These are phyloP conservation scores for Mortierella sp. DNA, from an alignment of 371 early-diverging fungal species.

Conservation along the genomic window DNA sequence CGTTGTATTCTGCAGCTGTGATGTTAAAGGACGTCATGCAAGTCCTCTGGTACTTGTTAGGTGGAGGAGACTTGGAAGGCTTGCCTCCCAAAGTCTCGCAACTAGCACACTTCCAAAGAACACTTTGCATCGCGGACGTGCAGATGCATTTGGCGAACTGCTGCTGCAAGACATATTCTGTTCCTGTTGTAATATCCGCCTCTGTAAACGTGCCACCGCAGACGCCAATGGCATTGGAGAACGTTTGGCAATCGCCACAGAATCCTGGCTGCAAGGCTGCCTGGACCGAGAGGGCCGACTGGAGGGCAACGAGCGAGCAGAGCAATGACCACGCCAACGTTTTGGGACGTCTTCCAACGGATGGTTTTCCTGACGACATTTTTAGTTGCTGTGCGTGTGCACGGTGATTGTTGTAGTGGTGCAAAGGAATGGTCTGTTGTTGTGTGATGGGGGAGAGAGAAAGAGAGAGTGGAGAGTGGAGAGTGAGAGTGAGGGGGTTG, in stretches of 20 bases:
- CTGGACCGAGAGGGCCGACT: slow-evolving; percentile 15
- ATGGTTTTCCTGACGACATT: background rate
- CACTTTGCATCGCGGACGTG: slow-evolving; percentile 25
- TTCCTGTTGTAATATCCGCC: slow-evolving; percentile 22
- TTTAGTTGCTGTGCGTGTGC: background rate
- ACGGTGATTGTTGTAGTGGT: background rate
- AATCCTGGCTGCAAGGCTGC: slow-evolving; percentile 25
- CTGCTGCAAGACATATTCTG: slow-evolving; percentile 29
- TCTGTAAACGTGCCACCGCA: slow-evolving; percentile 37
- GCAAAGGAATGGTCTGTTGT: no score
- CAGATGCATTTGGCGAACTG: slow-evolving; percentile 33
- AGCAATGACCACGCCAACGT: slow-evolving; percentile 26
- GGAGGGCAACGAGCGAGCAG: slow-evolving; percentile 14
- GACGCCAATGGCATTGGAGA: slow-evolving; percentile 27
- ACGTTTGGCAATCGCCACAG: slow-evolving; percentile 51
- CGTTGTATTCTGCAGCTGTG: slow-evolving; percentile 6
- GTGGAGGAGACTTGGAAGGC: slow-evolving; percentile 25
- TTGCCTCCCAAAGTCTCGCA: slow-evolving; percentile 30
- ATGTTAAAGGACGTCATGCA: slow-evolving; percentile 38
- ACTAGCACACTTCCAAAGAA: slow-evolving; percentile 43
- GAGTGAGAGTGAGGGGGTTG: slow-evolving; percentile 6
- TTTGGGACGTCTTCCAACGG: background rate
- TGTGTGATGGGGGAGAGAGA: background rate
- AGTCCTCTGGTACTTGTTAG: slow-evolving; percentile 29
- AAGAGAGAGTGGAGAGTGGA: background rate